These are phyloP conservation scores for Fraxinus floribunda DNA, from an alignment of 305 asterid species.

Conservation along the genomic window DNA sequence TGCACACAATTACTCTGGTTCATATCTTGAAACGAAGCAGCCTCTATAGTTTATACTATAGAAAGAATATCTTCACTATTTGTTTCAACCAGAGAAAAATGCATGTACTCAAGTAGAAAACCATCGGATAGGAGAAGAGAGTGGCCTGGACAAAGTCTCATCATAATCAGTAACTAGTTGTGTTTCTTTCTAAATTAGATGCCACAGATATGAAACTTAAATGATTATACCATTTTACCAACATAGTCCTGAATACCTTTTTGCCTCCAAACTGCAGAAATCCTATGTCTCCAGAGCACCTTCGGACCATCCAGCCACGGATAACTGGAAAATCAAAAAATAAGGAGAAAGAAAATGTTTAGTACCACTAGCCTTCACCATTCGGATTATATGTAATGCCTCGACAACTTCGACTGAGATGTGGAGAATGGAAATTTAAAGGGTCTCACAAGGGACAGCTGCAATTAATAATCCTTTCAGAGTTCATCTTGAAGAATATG, in stretches of 20 bases:
- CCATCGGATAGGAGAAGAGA: neutral
- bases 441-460: neutral
- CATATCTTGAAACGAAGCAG: neutral
- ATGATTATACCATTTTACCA: neutral
- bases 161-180: neutral
- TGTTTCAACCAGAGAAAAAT: neutral
- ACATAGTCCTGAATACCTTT: slow-evolving; percentile 52
- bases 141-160: neutral
- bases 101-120: neutral
- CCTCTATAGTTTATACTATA: neutral
- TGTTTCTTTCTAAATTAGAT: neutral
- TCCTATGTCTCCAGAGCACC: slow-evolving; percentile 83
- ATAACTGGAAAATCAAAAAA: slow-evolving; percentile 47
- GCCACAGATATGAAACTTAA: neutral
- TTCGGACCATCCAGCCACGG: slow-evolving; percentile 92
- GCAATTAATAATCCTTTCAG: neutral
- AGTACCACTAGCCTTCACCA: neutral
- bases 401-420: neutral
- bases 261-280: slow-evolving; percentile 77
- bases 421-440: neutral
- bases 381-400: neutral
- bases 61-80: neutral
- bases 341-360: neutral
- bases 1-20: neutral
- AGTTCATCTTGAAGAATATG: neutral